A percentile compares a stretch with the other conserved stretches of the same genome.
These are phyloP conservation scores for Marasmius sp. DNA, from an alignment of 1,284 basidiomycete genomes.

Conservation along the genomic window DNA sequence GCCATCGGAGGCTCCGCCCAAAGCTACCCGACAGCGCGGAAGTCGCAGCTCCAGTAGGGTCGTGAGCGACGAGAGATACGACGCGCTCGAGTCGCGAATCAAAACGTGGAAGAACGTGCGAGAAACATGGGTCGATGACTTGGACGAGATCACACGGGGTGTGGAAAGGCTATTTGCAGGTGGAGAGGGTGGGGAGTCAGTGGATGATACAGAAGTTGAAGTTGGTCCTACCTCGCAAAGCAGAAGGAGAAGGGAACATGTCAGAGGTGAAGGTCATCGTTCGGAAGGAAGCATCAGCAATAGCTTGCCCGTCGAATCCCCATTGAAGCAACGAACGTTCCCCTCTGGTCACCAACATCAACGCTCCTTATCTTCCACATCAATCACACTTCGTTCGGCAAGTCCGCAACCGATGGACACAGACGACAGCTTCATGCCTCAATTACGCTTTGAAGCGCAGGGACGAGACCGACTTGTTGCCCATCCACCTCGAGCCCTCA, in stretches of 20 bases:
- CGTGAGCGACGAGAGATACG: neutral
- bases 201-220: conserved; percentile 15
- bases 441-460: conserved; percentile 31
- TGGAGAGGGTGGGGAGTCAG: conserved; percentile 11
- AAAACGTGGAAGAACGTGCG: conserved; percentile 26
- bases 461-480: conserved; percentile 56
- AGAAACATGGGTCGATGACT: conserved; percentile 62
- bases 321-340: neutral
- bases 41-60: neutral
- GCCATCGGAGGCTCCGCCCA: conserved; percentile 26
- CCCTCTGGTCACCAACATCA: neutral
- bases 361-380: neutral
- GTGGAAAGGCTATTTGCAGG: conserved; percentile 56
- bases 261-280: neutral
- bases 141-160: conserved; percentile 61
- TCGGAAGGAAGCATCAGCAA: conserved; percentile 38
- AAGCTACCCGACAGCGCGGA: neutral
- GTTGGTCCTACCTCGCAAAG: neutral
- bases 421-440: conserved; percentile 8
- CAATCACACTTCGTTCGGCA: conserved; percentile 14
- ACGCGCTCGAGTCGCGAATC: conserved; percentile 7
- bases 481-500: conserved; percentile 69
- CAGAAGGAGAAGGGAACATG: neutral
- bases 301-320: conserved; percentile 44
- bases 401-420: conserved; percentile 9